Evolutionary conservation across 2,329 filamentous ascomycete genomes (phyloP).

Genomic region (Fusarium clavum): DNA sequence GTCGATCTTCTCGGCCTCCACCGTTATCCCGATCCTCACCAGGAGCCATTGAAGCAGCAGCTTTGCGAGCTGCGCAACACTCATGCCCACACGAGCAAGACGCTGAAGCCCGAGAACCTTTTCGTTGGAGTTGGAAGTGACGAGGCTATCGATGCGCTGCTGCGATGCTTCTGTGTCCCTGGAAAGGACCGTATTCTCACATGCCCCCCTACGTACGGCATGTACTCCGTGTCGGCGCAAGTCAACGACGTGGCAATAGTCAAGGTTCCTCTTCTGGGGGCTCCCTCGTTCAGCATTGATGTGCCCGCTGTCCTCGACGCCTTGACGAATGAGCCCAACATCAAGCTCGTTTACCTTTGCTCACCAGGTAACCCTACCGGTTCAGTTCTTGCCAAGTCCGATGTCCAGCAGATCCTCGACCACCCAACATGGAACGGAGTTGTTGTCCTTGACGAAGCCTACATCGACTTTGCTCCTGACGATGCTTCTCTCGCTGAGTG

Average conservation of each 20-base stretch:
- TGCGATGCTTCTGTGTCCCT: constrained; percentile 92
- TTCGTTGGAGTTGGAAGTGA: constrained; percentile 97
- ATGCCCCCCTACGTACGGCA: constrained; percentile 97
- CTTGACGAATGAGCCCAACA: constrained; percentile 68
- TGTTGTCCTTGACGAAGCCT: constrained; percentile 93
- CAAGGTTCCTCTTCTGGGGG: constrained; percentile 82
- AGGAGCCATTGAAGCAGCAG: constrained; percentile 83
- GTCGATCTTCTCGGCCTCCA: constrained; percentile 85
- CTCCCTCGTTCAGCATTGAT: constrained; percentile 80
- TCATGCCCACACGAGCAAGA: constrained; percentile 79
- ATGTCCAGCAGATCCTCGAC: constrained; percentile 78
- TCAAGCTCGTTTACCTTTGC: constrained; percentile 94
- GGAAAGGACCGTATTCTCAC: constrained; percentile 90
- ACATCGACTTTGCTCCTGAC: constrained; percentile 87
- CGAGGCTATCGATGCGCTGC: constrained; percentile 93
- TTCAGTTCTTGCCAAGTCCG: constrained; percentile 78
- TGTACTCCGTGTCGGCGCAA: constrained; percentile 95
- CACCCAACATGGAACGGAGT: constrained; percentile 96
- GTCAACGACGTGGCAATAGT: constrained; percentile 92
- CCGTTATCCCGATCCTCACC: constrained; percentile 97
- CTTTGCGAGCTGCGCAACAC: constrained; percentile 91
- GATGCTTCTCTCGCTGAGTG: constrained; percentile 87
- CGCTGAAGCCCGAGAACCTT: constrained; percentile 81
- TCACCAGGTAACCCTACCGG: constrained; percentile 96
- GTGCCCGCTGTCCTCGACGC: constrained; percentile 73